A percentile compares a stretch with the other conserved stretches of the same genome.
Evolutionary conservation across 805 yeast genomes (phyloP).

Genomic region (Wickerhamomyces mucosus): DNA sequence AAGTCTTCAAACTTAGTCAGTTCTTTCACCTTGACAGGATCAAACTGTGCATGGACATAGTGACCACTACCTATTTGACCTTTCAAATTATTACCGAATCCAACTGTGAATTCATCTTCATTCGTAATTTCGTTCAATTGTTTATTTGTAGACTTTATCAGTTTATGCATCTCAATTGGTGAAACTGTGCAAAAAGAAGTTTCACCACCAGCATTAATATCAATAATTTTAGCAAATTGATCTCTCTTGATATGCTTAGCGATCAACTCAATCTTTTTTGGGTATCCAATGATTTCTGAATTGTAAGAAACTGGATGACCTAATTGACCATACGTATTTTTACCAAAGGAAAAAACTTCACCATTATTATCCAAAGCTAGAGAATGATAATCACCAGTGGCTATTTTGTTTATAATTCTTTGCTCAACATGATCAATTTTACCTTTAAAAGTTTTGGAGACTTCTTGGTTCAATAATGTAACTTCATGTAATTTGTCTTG

Average conservation of each 20-base stretch:
- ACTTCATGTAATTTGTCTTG: slow-evolving; percentile 44
- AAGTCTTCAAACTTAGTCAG: slow-evolving; percentile 38
- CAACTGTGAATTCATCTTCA: slow-evolving; percentile 30
- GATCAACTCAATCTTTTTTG: slow-evolving; percentile 41
- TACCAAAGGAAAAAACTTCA: slow-evolving; percentile 77
- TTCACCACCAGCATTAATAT: slow-evolving; percentile 63
- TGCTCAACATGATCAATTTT: slow-evolving; percentile 16
- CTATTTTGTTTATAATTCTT: slow-evolving; percentile 47
- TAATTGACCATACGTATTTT: slow-evolving; percentile 76
- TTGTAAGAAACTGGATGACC: slow-evolving; percentile 60
- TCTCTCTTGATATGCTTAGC: slow-evolving; percentile 30
- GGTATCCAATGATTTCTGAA: slow-evolving; percentile 62
- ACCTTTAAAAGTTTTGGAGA: slow-evolving; percentile 12
- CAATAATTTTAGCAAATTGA: slow-evolving; percentile 36
- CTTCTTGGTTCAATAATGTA: slow-evolving; percentile 42
- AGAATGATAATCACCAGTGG: slow-evolving; percentile 69
- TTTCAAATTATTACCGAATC: slow-evolving; percentile 76
- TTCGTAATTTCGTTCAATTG: slow-evolving; percentile 16
- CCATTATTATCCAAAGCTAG: slow-evolving; percentile 62
- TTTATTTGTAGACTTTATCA: slow-evolving; percentile 17
- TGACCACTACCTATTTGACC: slow-evolving; percentile 84
- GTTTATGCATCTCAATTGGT: slow-evolving; percentile 21
- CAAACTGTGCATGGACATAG: slow-evolving; percentile 61
- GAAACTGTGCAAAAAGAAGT: slow-evolving; percentile 44
- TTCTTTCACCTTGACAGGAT: slow-evolving; percentile 47